A percentile compares a stretch with the other conserved stretches of the same genome.
These are phyloP conservation scores for Kwoniella dendrophila DNA, from an alignment of 768 basidiomycete species.

Conservation along the genomic window DNA sequence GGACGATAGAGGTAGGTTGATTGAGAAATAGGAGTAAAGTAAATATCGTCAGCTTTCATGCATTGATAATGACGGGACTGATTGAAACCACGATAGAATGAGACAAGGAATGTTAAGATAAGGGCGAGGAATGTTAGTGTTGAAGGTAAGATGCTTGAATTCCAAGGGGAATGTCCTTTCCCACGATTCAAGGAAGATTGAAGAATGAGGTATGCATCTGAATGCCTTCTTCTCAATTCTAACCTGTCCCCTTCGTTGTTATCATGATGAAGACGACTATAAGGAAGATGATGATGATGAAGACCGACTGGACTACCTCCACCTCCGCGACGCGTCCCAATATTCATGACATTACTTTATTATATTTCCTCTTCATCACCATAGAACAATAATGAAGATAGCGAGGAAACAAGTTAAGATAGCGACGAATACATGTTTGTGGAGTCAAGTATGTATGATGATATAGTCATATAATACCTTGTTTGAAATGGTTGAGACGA, in stretches of 20 bases:
- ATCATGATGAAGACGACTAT: background rate
- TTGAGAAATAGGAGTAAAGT: background rate
- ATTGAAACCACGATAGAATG: background rate
- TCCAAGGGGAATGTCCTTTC: background rate
- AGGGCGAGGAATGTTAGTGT: constrained; percentile 4
- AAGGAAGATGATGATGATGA: background rate
- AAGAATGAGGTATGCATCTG: constrained; percentile 3
- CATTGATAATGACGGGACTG: background rate
- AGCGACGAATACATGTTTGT: constrained; percentile 5
- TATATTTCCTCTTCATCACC: background rate
- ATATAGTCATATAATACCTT: constrained; percentile 3
- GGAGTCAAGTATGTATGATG: background rate
- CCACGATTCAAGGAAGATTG: background rate
- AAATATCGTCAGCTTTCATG: background rate
- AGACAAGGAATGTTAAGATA: constrained; percentile 13
- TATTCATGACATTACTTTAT: background rate
- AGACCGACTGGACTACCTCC: constrained; percentile 17
- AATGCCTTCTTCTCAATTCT: background rate
- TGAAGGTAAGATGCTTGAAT: background rate
- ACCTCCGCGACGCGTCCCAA: constrained; percentile 22
- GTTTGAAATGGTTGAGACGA: constrained; percentile 1
- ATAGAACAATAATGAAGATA: background rate
- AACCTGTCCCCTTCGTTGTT: background rate
- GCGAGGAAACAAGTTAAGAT: constrained; percentile 2
- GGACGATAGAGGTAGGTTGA: background rate